phyloP scores from a whole-genome alignment of 305 asterid genomes.

The Rubia peregrina region DNA sequence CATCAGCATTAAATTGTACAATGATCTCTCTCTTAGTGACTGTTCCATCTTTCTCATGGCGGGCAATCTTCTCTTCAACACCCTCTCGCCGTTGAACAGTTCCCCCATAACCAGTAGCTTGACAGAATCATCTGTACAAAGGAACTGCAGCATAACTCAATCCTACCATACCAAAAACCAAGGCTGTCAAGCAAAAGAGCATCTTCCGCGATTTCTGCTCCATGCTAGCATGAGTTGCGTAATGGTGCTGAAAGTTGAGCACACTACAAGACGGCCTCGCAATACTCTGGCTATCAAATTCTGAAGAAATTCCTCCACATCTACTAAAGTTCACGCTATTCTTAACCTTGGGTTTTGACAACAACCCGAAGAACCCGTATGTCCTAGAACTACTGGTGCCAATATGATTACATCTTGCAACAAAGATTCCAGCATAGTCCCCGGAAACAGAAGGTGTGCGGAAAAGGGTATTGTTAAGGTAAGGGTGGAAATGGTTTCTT shows the following conservation, averaged over 20 bases:
- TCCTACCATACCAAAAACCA: constrained; percentile 92
- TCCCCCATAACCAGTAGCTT: constrained; percentile 98
- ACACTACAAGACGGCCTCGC: constrained; percentile 32
- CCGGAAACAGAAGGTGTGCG: constrained; percentile 36
- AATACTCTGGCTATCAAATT: constrained; percentile 24
- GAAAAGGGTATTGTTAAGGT: constrained; percentile 20
- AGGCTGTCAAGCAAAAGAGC: constrained; percentile 74
- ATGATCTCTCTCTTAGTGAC: constrained; percentile 70
- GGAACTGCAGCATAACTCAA: constrained; percentile 95
- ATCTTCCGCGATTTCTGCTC: constrained; percentile 76
- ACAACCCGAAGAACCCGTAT: constrained; percentile 26
- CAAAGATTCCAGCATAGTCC: constrained; percentile 25
- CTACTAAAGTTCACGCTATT: constrained; percentile 18
- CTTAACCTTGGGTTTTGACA: constrained; percentile 28
- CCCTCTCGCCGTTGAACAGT: constrained; percentile 91
- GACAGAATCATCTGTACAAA: constrained; percentile 84
- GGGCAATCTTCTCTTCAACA: constrained; percentile 92
- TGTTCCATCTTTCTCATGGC: constrained; percentile 75
- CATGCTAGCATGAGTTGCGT: constrained; percentile 39
- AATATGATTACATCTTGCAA: too few species aligned
- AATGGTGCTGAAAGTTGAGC: constrained; percentile 32
- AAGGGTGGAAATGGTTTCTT: constrained; percentile 30
- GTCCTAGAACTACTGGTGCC: constrained; percentile 12
- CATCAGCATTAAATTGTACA: constrained; percentile 96
- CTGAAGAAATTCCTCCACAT: constrained; percentile 7